A percentile compares a stretch with the other conserved stretches of the same genome.
These are phyloP conservation scores for Lasiodiplodia sp. DNA, from an alignment of 2,329 filamentous ascomycete species.

Conservation along the genomic window DNA sequence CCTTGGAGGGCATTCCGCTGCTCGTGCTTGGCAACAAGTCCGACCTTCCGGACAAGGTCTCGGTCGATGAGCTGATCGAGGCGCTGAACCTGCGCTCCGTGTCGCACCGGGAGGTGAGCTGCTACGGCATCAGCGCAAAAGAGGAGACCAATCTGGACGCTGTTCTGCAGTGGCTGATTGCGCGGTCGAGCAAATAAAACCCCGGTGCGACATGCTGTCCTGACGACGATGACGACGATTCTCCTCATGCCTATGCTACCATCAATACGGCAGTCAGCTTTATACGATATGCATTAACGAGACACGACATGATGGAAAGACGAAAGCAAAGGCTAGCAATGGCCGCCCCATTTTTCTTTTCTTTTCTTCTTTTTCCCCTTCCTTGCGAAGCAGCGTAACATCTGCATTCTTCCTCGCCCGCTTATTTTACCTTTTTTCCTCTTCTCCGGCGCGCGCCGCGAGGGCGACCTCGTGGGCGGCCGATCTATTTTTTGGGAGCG, in stretches of 20 bases:
- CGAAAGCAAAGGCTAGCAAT: slow-evolving; percentile 46
- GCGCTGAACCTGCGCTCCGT: slow-evolving; percentile 88
- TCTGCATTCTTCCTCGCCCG: slow-evolving; percentile 16
- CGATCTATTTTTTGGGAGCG: background rate
- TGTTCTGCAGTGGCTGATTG: slow-evolving; percentile 95
- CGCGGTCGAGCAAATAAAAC: slow-evolving; percentile 74
- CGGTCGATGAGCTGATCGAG: slow-evolving; percentile 95
- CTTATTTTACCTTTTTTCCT: slow-evolving; percentile 1
- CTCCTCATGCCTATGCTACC: slow-evolving; percentile 29
- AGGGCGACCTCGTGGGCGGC: slow-evolving; percentile 21
- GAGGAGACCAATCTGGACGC: slow-evolving; percentile 98
- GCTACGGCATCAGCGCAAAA: slow-evolving; percentile 98
- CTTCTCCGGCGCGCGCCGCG: slow-evolving; percentile 1
- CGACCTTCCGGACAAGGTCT: slow-evolving; percentile 87
- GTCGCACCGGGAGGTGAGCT: slow-evolving; percentile 91
- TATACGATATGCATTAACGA: slow-evolving; percentile 32
- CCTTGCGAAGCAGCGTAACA: slow-evolving; percentile 20
- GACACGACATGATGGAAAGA: slow-evolving; percentile 35
- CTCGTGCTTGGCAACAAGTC: slow-evolving; percentile 97
- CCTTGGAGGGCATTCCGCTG: slow-evolving; percentile 87
- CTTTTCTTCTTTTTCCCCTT: slow-evolving; percentile 1
- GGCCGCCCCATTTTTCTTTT: slow-evolving; percentile 34
- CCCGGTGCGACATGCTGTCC: slow-evolving; percentile 4
- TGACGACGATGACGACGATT: slow-evolving; percentile 30
- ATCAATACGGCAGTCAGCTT: slow-evolving; percentile 33